phyloP scores from a whole-genome alignment of 2,329 filamentous ascomycete species.

The Magnaporthiopsis incrustans region DNA sequence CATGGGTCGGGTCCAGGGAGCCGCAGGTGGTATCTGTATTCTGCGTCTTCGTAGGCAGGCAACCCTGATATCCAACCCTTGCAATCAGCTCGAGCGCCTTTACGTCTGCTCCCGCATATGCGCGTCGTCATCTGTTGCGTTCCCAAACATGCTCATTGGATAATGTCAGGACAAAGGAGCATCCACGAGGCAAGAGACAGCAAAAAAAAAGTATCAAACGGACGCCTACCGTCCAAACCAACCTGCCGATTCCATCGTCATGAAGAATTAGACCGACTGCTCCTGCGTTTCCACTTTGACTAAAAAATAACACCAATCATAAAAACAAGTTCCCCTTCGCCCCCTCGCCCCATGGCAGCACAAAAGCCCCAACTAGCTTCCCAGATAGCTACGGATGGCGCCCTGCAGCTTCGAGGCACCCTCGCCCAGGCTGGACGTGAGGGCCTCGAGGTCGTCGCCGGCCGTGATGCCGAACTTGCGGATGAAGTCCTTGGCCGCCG shows the following conservation, averaged over 20 bases:
- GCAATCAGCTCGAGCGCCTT: too few relatives aligned
- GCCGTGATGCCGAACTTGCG: constrained; percentile 92
- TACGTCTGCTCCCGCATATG: too few relatives aligned
- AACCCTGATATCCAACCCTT: too few relatives aligned
- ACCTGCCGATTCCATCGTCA: neutral
- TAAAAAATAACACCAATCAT: neutral
- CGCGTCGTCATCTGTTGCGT: too few relatives aligned
- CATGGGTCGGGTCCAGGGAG: too few relatives aligned
- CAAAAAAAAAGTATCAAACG: neutral
- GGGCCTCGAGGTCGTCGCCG: constrained; percentile 89
- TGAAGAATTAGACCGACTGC: neutral
- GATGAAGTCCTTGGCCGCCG: constrained; percentile 92
- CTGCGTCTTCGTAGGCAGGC: too few relatives aligned
- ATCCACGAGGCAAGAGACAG: neutral
- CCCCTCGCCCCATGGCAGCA: neutral
- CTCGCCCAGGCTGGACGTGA: constrained; percentile 75
- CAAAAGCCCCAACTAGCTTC: constrained; percentile 34
- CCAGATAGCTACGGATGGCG: constrained; percentile 56
- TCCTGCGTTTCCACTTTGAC: neutral
- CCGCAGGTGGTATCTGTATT: too few relatives aligned
- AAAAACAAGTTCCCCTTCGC: neutral
- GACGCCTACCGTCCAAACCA: neutral
- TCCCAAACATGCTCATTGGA: too few relatives aligned
- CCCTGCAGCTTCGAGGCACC: constrained; percentile 79
- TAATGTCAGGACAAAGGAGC: too few relatives aligned